Conservation (phyloP, 2,329 filamentous ascomycete species). For the Pseudogymnoascus sp. region DNA sequence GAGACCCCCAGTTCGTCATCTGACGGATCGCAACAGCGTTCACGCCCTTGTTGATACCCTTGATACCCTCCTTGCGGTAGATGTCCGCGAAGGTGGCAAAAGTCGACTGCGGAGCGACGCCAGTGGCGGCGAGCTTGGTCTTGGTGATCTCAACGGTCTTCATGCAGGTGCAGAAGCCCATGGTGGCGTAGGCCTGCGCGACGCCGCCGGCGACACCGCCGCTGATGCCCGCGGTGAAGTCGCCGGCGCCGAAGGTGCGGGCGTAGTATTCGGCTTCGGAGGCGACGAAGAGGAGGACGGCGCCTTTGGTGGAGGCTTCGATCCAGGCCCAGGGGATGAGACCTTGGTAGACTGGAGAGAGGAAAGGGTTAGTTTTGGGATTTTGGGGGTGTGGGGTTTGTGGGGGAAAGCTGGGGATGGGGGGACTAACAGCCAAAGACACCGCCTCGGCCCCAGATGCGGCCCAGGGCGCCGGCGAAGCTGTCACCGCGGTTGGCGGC, state of each 20-base stretch:
- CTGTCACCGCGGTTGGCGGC: slow-evolving; percentile 89
- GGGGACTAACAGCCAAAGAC: slow-evolving; percentile 76
- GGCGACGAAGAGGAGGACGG: slow-evolving; percentile 96
- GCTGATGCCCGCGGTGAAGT: slow-evolving; percentile 81
- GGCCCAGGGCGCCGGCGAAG: slow-evolving; percentile 71
- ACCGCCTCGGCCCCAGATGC: slow-evolving; percentile 93
- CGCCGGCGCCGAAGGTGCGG: slow-evolving; percentile 70
- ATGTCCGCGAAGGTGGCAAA: slow-evolving; percentile 96
- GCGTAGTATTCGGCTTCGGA: slow-evolving; percentile 97
- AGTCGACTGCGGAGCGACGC: slow-evolving; percentile 80
- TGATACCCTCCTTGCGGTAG: slow-evolving; percentile 87
- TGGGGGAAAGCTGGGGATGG: background rate
- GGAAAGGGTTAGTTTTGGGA: slow-evolving; percentile 22
- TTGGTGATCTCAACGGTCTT: slow-evolving; percentile 99
- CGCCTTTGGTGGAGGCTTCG: slow-evolving; percentile 98
- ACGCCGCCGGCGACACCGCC: slow-evolving; percentile 93
- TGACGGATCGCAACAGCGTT: slow-evolving; percentile 98
- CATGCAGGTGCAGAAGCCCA: slow-evolving; percentile 99
- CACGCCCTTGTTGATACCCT: slow-evolving; percentile 96
- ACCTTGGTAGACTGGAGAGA: slow-evolving; percentile 83
- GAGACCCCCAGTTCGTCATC: slow-evolving; percentile 98
- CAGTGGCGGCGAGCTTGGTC: slow-evolving; percentile 81
- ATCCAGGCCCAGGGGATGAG: slow-evolving; percentile 99
- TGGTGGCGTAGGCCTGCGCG: slow-evolving; percentile 96
- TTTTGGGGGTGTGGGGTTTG: background rate